Evolutionary conservation across 2,329 filamentous ascomycete species (phyloP).

Genomic region (Cladosporium colombiae): DNA sequence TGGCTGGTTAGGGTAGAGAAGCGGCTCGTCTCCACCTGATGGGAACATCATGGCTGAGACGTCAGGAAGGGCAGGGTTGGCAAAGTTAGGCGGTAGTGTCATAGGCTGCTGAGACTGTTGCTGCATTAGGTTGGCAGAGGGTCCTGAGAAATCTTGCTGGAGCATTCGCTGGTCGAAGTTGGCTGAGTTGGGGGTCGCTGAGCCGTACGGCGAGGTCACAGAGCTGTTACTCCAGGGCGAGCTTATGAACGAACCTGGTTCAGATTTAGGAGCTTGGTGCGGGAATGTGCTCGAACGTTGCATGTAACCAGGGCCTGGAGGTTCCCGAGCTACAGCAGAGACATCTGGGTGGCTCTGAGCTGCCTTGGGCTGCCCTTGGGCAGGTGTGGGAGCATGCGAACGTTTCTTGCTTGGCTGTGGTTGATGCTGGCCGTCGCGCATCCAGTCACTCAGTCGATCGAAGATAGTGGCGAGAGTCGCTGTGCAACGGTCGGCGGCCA

Average conservation of each 20-base stretch:
- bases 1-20: slow-evolving; percentile 76
- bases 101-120: slow-evolving; percentile 10
- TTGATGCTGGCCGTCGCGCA: slow-evolving; percentile 49
- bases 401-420: slow-evolving; percentile 50
- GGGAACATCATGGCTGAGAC: slow-evolving; percentile 80
- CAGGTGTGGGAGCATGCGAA: slow-evolving; percentile 30
- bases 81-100: slow-evolving; percentile 31
- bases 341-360: slow-evolving; percentile 33
- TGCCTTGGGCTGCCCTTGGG: background rate
- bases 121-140: slow-evolving; percentile 9
- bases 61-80: slow-evolving; percentile 60
- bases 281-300: slow-evolving; percentile 34
- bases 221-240: slow-evolving; percentile 19
- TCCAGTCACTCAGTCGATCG: slow-evolving; percentile 69
- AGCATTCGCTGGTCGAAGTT: slow-evolving; percentile 25
- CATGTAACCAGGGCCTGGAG: slow-evolving; percentile 16
- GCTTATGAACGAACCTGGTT: slow-evolving; percentile 16
- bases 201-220: slow-evolving; percentile 28
- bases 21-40: slow-evolving; percentile 67
- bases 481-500: slow-evolving; percentile 86
- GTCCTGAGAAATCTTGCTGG: slow-evolving; percentile 22
- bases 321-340: slow-evolving; percentile 19
- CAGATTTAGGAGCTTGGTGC: slow-evolving; percentile 22
- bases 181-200: slow-evolving; percentile 29
- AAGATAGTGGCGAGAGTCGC: slow-evolving; percentile 77